Base-by-base conservation (phyloP, 495 filamentous ascomycete genomes). In the Choiromyces venosus region DNA sequence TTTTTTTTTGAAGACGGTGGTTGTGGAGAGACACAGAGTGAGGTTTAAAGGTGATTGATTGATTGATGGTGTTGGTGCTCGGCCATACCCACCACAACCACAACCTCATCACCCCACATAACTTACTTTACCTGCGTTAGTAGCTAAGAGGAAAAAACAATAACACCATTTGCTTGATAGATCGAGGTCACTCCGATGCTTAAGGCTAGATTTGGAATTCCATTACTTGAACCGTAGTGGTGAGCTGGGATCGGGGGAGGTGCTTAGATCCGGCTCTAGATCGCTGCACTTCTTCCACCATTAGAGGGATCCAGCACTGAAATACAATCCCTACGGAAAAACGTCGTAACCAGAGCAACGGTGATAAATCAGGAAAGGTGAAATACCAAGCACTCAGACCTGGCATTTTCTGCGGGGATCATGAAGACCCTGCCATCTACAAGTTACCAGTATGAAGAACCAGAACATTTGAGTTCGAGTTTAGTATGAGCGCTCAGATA, bases 21-120 rank as follows among this genome's bases (percentile, higher is more conserved):
- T 65, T 46, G 67, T 46, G 36, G 65, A 74, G 52, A 76, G 74
- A 75, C 71, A 74, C 35, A 75, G 33, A 44, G 38, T 37, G 42
- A 21, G 0, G 42, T 21, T 5, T 16, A 44, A 44, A 10, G 52
- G n/a, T n/a, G n/a, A n/a, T n/a, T n/a, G 52, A 61, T 25, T 61
- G 52, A 29, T 61, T 52, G 44, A 25, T 25, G 52, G 52, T 61
- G 52, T 61, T 61, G 52, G 29, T 61, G n/a, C 52, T 61, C 25
- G 9, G 14, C 8, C 46, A 56, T 56, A 4, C 0, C 0, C 19
- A 46, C 18, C 19, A 0, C 42, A 46, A 46, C 42, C 19, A n/a
- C n/a, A n/a, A n/a, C n/a, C n/a, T n/a, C n/a, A n/a, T 46, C 42
- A 56, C 46, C n/a, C 46, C 1, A 21, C n/a, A 56, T 14, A 9